Evolutionary conservation across 176 grass and related monocot genomes (phyloP).

Genomic region (Oryza meyeriana): DNA sequence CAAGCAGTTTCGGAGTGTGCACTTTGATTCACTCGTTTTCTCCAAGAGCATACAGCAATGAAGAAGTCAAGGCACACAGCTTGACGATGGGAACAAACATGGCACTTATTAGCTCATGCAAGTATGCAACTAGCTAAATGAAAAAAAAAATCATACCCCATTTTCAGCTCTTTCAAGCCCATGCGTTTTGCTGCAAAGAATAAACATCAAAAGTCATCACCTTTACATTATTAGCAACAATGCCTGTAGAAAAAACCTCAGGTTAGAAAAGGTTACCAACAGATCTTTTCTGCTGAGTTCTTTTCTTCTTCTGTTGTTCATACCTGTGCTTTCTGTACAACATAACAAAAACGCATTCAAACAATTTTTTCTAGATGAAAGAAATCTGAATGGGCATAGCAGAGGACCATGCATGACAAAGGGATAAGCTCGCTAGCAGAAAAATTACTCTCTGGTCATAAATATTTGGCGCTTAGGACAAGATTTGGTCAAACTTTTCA

Average conservation of each 20-base stretch:
- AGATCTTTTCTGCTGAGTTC: slow-evolving; percentile 87
- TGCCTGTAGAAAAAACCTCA: not conserved
- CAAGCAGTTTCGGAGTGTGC: not conserved
- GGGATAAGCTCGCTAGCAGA: not conserved
- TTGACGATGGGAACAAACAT: not conserved
- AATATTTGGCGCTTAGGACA: no score
- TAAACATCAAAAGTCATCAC: slow-evolving; percentile 19
- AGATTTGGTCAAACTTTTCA: no score
- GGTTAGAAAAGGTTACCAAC: slow-evolving; percentile 43
- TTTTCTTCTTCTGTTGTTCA: slow-evolving; percentile 95
- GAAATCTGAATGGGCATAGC: slow-evolving; percentile 12
- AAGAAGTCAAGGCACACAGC: not conserved
- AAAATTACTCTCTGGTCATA: not conserved
- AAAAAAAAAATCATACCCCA: slow-evolving; percentile 72
- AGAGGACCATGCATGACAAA: not conserved
- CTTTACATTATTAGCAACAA: not conserved
- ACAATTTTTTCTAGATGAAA: slow-evolving; percentile 5
- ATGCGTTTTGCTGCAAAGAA: slow-evolving; percentile 57
- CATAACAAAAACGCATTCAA: slow-evolving; percentile 30
- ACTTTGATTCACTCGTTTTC: not conserved
- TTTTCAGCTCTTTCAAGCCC: slow-evolving; percentile 87
- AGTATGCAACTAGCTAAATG: not conserved
- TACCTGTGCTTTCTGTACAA: slow-evolving; percentile 84
- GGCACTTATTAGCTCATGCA: not conserved
- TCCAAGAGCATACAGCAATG: not conserved